phyloP scores from a whole-genome alignment of 805 yeast species.

The Groenewaldozyma salmanticensis region DNA sequence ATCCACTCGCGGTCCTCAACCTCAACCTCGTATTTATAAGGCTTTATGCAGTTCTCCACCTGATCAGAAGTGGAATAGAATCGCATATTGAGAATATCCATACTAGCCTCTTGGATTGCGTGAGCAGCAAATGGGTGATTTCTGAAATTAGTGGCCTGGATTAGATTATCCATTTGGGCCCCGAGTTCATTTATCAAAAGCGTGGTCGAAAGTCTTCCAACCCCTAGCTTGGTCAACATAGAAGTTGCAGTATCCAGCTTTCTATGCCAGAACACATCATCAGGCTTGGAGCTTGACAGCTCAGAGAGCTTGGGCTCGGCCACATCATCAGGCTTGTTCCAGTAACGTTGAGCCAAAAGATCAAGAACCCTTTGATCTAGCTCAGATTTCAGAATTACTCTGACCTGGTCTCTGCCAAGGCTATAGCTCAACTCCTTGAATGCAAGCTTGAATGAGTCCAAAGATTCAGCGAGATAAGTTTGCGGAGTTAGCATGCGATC shows the following conservation, averaged over 20 bases:
- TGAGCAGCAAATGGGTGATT: slow-evolving; percentile 81
- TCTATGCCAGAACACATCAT: slow-evolving; percentile 78
- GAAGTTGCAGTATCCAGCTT: slow-evolving; percentile 79
- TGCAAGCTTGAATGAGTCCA: slow-evolving; percentile 75
- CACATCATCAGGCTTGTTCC: slow-evolving; percentile 48
- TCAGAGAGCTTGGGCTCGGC: slow-evolving; percentile 44
- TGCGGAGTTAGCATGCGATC: slow-evolving; percentile 92
- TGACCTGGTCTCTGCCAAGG: slow-evolving; percentile 76
- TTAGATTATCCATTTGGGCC: slow-evolving; percentile 65
- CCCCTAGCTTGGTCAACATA: slow-evolving; percentile 81
- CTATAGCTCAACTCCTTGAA: slow-evolving; percentile 78
- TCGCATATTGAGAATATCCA: slow-evolving; percentile 63
- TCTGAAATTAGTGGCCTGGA: slow-evolving; percentile 63
- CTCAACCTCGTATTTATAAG: slow-evolving; percentile 94
- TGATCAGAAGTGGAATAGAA: slow-evolving; percentile 94
- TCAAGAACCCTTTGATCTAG: slow-evolving; percentile 86
- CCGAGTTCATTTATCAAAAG: slow-evolving; percentile 72
- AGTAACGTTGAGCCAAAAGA: slow-evolving; percentile 77
- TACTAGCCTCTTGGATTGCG: slow-evolving; percentile 78
- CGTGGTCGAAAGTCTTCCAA: slow-evolving; percentile 82
- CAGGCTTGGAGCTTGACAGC: slow-evolving; percentile 46
- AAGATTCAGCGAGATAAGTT: slow-evolving; percentile 83
- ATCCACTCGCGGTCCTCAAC: slow-evolving; percentile 94
- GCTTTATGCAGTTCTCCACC: slow-evolving; percentile 96
- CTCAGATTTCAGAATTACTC: slow-evolving; percentile 67